Evolutionary conservation across 2,329 filamentous ascomycete genomes (phyloP), one percentile per base, ranked within the genome.

Genomic region (Colletotrichum tofieldiae): DNA sequence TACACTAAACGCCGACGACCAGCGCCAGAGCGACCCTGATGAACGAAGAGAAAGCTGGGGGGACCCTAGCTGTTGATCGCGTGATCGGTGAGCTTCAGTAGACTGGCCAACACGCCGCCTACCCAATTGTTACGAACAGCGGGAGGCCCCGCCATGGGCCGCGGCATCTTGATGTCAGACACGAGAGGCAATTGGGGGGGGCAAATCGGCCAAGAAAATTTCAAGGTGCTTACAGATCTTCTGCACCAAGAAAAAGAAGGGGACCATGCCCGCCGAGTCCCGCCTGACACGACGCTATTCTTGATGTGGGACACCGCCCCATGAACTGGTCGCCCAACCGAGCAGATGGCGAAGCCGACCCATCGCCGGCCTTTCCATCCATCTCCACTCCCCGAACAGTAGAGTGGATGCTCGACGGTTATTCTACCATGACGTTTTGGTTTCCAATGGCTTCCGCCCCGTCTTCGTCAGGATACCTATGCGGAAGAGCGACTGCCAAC

Each of bases 341-440:
- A 14, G 8, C 23, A 52, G 63, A 62, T 49, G 55, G 56, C 63
- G 43, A 70, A 61, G 45, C 47, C 37, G 26, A 32, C 26, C 47
- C 63, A 56, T 39, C 9, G 26, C 49, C 41, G 20, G 16, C 37
- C 35, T 61, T 1, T 20, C 12, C 41, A 47, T 11, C 12, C 12
- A 18, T 41, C 45, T 29, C 60, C 60, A 52, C 60, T 35, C 39
- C 2, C 16, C 45, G 45, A 51, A 49, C 43, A 45, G 7, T 23
- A 26, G 52, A 59, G 65, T 68, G 69, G 65, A 8, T 60, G 37
- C 12, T 14, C 16, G 18, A 18, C 56, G 7, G 7, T 62, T 67
- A 41, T 67, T 72, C 70, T 67, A 32, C 68, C 70, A 72, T 72
- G 70, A 69, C 70, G 70, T 72, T 65, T 41, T 64, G 45, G 58